Base-by-base conservation (phyloP, 2,329 filamentous ascomycete genomes). In the Ophiocordyceps unilateralis region DNA sequence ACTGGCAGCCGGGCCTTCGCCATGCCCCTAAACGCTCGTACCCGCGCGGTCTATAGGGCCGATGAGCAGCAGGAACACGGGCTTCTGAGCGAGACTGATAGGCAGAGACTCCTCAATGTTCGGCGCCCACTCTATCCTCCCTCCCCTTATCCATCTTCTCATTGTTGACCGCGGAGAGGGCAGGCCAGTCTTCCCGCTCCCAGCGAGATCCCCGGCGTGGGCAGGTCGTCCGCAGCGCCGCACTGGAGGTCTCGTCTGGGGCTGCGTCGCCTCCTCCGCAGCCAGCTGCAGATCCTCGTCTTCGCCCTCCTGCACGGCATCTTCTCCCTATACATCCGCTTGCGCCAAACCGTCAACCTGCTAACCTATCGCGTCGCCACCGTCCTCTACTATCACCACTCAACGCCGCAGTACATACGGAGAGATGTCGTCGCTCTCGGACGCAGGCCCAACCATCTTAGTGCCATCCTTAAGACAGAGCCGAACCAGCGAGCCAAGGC, bases 381-480 rank as follows among this genome's bases (percentile, higher is more conserved):
- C 10, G 74, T 96, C 47, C 69, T 93, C 43, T 88, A 89, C 60
- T 91, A 98, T 65, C 93, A 98, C 64, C 91, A 98, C 61, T 83
- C 85, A 42, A 93, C 89, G 1, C 91, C 91, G 8, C 85, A 93
- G 57, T 77, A 94, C 56, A 94, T 98, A 51, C 78, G 81, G 55
- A 80, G 82, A 54, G 91, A 98, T 63, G 81, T 96, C 22, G 77
- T 77, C 58, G 70, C 72, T 10, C 62, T 98, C 45, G 72, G 69
- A 45, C 77, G 81, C 52, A 63, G 93, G 46, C 91, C 91, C 2
- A 75, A 82, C 50, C 91, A 98, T 57, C 61, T 98, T 41, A 95
- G 87, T 56, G 81, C 93, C 11, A 80, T 96, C 43, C 64, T 98
- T 45, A 81, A 80, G 45, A 67, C 84, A 40, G 78, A 89, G 53